A percentile compares a stretch with the other conserved stretches of the same genome.
Conservation (phyloP, 2,329 filamentous ascomycete genomes). For the Talaromyces sp. region DNA sequence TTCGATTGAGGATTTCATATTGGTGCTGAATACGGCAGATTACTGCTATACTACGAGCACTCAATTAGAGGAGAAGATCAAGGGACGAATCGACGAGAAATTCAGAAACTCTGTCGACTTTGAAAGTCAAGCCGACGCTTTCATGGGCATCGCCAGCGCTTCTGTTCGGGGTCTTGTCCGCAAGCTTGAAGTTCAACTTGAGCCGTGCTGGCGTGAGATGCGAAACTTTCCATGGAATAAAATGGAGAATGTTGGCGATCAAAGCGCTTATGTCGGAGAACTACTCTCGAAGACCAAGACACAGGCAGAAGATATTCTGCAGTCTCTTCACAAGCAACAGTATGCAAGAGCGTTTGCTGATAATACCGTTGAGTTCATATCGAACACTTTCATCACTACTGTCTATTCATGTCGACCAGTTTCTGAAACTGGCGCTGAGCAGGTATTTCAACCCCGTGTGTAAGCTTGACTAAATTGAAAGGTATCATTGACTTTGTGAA, state of each 20-base stretch:
- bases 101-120: slow-evolving; percentile 74
- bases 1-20: slow-evolving; percentile 68
- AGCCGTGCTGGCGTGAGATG: slow-evolving; percentile 94
- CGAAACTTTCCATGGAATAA: slow-evolving; percentile 91
- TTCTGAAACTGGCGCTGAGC: slow-evolving; percentile 89
- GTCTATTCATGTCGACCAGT: slow-evolving; percentile 87
- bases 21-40: slow-evolving; percentile 93
- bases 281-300: slow-evolving; percentile 69
- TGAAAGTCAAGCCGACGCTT: slow-evolving; percentile 88
- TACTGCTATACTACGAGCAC: slow-evolving; percentile 94
- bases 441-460: slow-evolving; percentile 50
- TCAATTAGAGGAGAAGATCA: slow-evolving; percentile 92
- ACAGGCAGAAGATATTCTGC: slow-evolving; percentile 70
- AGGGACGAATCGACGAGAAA: slow-evolving; percentile 78
- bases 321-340: slow-evolving; percentile 78
- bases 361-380: slow-evolving; percentile 85
- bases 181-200: slow-evolving; percentile 75
- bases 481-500: slow-evolving; percentile 9
- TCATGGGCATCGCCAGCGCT: slow-evolving; percentile 89
- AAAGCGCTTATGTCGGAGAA: slow-evolving; percentile 86
- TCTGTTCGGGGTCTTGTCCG: slow-evolving; percentile 80
- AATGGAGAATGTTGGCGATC: slow-evolving; percentile 88
- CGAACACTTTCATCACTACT: slow-evolving; percentile 72
- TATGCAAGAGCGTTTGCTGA: slow-evolving; percentile 94
- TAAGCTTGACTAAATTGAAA: slow-evolving; percentile 1